Evolutionary conservation across 768 basidiomycete genomes (phyloP).

Genomic region (Tephrocybe sp.): DNA sequence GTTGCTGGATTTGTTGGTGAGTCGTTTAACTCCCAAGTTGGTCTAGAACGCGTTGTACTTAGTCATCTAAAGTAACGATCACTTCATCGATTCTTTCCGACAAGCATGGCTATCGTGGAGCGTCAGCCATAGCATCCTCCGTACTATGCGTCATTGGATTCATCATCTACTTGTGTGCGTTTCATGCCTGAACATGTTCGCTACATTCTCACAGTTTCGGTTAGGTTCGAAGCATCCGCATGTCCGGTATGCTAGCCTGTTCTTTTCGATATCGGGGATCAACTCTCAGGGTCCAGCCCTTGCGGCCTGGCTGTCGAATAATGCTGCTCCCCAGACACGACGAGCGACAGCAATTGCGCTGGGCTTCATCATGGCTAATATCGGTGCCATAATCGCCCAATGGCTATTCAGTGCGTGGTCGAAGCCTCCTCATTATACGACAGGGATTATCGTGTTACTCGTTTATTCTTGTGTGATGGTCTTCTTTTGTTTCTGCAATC

Average conservation of each 20-base stretch:
- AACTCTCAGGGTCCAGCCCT: constrained; percentile 41
- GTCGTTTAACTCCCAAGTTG: neutral
- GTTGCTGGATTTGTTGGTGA: constrained; percentile 32
- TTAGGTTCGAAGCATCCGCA: constrained; percentile 24
- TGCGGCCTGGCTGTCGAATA: too few relatives aligned
- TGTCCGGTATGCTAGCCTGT: constrained; percentile 45
- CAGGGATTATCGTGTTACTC: constrained; percentile 41
- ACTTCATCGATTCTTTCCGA: constrained; percentile 24
- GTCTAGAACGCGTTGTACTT: neutral
- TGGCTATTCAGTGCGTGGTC: too few relatives aligned
- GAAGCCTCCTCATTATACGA: too few relatives aligned
- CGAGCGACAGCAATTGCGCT: too few relatives aligned
- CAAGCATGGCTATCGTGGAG: too few relatives aligned
- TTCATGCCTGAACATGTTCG: neutral
- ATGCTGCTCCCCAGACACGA: constrained; percentile 44
- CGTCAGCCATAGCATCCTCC: constrained; percentile 29
- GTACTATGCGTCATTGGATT: constrained; percentile 34
- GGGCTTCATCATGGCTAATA: constrained; percentile 40
- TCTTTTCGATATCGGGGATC: constrained; percentile 41
- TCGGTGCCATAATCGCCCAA: constrained; percentile 51
- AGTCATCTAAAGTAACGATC: constrained; percentile 23
- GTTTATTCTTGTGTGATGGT: constrained; percentile 37
- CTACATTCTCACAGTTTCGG: too few relatives aligned
- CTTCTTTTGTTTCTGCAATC: constrained; percentile 33
- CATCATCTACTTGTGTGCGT: constrained; percentile 36